Evolutionary conservation across 306 rosid species (phyloP), one percentile per base, ranked within the genome.

Genomic region (Abrus pulchellus): DNA sequence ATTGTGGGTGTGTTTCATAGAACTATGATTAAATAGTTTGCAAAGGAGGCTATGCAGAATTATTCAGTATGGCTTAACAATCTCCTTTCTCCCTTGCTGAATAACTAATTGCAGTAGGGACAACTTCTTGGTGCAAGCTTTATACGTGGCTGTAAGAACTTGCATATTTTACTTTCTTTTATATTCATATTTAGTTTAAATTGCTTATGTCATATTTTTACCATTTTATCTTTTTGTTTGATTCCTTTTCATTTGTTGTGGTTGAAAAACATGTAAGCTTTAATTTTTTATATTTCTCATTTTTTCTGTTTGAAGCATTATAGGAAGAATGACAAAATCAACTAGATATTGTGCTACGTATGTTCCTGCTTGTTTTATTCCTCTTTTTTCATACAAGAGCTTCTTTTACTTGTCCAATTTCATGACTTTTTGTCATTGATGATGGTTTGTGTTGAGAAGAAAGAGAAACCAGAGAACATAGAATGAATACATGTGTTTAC

Each of bases 81-180:
- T 57, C 56, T 69, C 62, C 5, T 80, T 44, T 48, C n/a, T 63
- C 44, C 74, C 44, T 79, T 78, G 63, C 10, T 79, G 55, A 57
- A 34, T 47, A 9, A 85, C 54, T 61, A n/a, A 68, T 71, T 87
- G 88, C 92, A 96, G 98, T 96, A 92, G 79, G 97, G 93, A 74
- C 99, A 86, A 74, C 88, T 92, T 79, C 73, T 86, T 79, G 91
- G 96, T 78, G 83, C 99, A 88, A 82, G 88, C 86, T 76, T 5
- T 92, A 75, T 92, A 93, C 88, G 86, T 95, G 99, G 97, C 89
- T 87, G 99, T 96, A 95, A 92, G 99, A 56, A 62, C 84, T 75
- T 20, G 20, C 70, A n/a, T 70, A 2, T 53, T 49, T 72, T 77
- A 0, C 20, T 34, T 7, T 11, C 3, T 5, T 29, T 45, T 0